Evolutionary conservation across 768 basidiomycete genomes (phyloP).

Genomic region (Suillus subalutaceus): DNA sequence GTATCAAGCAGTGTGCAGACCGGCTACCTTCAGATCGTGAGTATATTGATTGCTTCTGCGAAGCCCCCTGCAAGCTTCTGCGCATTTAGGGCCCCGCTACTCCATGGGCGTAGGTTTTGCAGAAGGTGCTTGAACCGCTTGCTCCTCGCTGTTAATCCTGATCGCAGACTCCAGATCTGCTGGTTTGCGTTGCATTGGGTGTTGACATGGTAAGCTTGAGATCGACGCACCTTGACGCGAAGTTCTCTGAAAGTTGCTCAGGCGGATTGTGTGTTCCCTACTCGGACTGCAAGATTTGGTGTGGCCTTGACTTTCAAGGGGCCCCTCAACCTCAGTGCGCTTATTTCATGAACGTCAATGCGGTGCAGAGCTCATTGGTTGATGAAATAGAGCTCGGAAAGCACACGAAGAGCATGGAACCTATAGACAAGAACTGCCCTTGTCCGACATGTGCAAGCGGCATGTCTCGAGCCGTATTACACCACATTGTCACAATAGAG

Average conservation of each 20-base stretch:
- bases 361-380: constrained; percentile 13
- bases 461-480: constrained; percentile 72
- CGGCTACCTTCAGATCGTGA: constrained; percentile 77
- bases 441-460: constrained; percentile 82
- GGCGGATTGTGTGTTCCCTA: constrained; percentile 95
- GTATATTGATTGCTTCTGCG: constrained; percentile 25
- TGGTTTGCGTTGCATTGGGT: constrained; percentile 91
- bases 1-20: constrained; percentile 82
- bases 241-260: constrained; percentile 28
- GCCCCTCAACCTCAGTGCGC: constrained; percentile 77
- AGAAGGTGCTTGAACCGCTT: constrained; percentile 57
- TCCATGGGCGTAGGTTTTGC: constrained; percentile 94
- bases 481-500: constrained; percentile 77
- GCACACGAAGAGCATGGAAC: constrained; percentile 66
- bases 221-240: not conserved
- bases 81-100: constrained; percentile 73
- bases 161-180: constrained; percentile 55
- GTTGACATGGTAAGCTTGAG: constrained; percentile 75
- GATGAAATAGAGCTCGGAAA: constrained; percentile 52
- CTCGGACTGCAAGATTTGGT: constrained; percentile 89
- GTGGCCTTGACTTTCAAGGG: constrained; percentile 84
- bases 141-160: not conserved
- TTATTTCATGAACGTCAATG: constrained; percentile 1
- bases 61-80: constrained; percentile 9
- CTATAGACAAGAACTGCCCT: constrained; percentile 78